Base-by-base conservation (phyloP, 306 rosid genomes). In the Cucumis sativus region DNA sequence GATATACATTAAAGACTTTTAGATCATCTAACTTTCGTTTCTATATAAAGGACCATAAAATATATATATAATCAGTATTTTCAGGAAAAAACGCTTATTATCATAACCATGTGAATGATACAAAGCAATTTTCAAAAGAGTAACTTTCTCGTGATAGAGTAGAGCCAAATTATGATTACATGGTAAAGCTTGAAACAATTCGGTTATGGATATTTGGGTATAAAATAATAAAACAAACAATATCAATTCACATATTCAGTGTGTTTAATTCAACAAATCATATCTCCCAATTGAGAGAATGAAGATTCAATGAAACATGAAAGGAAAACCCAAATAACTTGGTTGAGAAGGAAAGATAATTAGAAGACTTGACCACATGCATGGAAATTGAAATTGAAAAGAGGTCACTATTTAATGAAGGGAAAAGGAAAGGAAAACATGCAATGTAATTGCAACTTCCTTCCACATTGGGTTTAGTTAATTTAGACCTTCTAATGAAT, bases 371-470 rank as follows among this genome's bases (percentile, higher is more conserved):
- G 76, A 71, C 76, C 76, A 70, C 58, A 70, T 70, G 76, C 76
- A 70, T 70, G 41, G 23, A 15, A 70, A 70, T 23, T 51, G 45
- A 49, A 21, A 25, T 23, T 51, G 45, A 49, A 21, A 25, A 54
- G 14, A 16, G 6, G 13, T 13, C 11, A 73, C 25, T 17, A 30
- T 73, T 73, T 8, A 71, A 71, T 71, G 76, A 52, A 71, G 59
- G 18, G 76, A 49, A 71, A 71, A 59, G 76, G 76, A 71, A 25
- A 71, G 21, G 60, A 25, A 71, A 49, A 45, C 35, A 69, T 45
- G 75, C 57, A 49, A 49, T 71, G 60, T 43, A 69, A 69, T 69
- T 69, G 20, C 75, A 69, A 69, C 37, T 43, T 68, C 74, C 74
- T 43, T 18, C 37, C 37, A 33, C 4, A 33, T 41, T n/a, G 17